Base-by-base conservation (phyloP, 495 filamentous ascomycete species). In the Penicillium diatomitis region DNA sequence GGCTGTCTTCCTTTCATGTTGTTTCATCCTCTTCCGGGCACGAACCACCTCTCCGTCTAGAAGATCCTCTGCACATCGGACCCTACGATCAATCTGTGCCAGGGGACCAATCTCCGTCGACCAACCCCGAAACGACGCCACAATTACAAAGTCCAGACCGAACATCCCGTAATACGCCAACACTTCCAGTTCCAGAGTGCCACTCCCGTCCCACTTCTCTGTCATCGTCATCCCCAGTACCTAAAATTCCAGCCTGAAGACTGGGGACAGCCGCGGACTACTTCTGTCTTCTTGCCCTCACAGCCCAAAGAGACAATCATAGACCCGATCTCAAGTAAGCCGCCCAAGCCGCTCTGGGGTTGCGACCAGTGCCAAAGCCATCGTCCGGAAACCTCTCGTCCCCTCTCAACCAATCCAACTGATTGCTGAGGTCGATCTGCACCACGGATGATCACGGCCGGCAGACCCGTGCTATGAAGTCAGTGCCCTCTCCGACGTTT, bases 401-500 rank as follows among this genome's bases (percentile, higher is more conserved):
- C 34, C 27, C 41, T 11, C 20, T 3, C 35, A 47, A 40, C 58
- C 53, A 62, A 59, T 61, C 58, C 46, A 5, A 48, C 11, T 28
- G 47, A 5, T 32, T 11, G 31, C 33, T 41, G 31, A 28, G 30
- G 29, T 27, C 6, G 60, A 63, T 63, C 60, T 60, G 54, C 60
- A 42, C 42, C 34, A 43, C 42, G 38, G 54, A 53, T 57, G 60
- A 63, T 60, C 60, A 60, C 38, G 42, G 47, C 55, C 48, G 48
- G 49, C 53, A 44, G 51, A 48, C 44, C 53, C 50, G 58, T 58
- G 51, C 51, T 53, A 60, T 63, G 60, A 63, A 63, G 50, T 60
- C 60, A 58, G 52, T 57, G 34, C 49, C 53, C 20, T 20, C 20
- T 20, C 48, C 53, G 53, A 37, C 55, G 29, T 44, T 12, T 44